Base-by-base conservation (phyloP, 805 yeast species). In the Wickerhamomyces chaumierensis region DNA sequence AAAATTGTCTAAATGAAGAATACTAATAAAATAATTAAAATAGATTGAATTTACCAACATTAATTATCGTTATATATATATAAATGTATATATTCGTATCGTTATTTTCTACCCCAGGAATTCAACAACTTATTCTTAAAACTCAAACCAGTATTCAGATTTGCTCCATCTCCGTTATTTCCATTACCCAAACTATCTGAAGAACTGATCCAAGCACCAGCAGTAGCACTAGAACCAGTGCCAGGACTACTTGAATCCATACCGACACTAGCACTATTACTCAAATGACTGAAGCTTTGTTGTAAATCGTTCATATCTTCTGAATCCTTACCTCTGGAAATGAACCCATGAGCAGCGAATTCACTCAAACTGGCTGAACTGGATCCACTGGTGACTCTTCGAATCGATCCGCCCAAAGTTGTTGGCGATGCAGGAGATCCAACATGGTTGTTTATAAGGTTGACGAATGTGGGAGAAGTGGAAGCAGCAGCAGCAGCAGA, bases 361-460 rank as follows among this genome's bases (percentile, higher is more conserved):
- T 69, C 73, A 39, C 70, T 65, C 35, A 70, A 51, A 2, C 73
- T 63, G 18, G 70, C 65, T 44, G 62, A 69, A 38, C 71, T 67
- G 18, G 65, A 61, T 5, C 56, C 50, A 2, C 56, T 40, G 32
- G 51, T 42, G 20, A 48, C 46, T 34, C 39, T 49, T 25, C 29
- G 7, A 25, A 25, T 8, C 12, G 29, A 25, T 7, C 29, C 29
- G 12, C 23, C 23, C 23, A 21, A 7, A 6, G 23, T 21, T 21
- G 23, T 6, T 21, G 23, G 9, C 9, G 23, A 21, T 21, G 23
- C 9, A 7, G 23, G 23, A 21, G 25, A 21, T 21, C 6, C 25
- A 21, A 18, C 15, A 19, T 28, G 18, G 28, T 43, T 4, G 27
- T 17, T 14, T 31, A 31, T 3, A 36, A 25, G 4, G 34, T 27